A percentile compares a stretch with the other conserved stretches of the same genome.
phyloP scores from a whole-genome alignment of 805 yeast species.

The Zygosaccharomyces gambellarensis region DNA sequence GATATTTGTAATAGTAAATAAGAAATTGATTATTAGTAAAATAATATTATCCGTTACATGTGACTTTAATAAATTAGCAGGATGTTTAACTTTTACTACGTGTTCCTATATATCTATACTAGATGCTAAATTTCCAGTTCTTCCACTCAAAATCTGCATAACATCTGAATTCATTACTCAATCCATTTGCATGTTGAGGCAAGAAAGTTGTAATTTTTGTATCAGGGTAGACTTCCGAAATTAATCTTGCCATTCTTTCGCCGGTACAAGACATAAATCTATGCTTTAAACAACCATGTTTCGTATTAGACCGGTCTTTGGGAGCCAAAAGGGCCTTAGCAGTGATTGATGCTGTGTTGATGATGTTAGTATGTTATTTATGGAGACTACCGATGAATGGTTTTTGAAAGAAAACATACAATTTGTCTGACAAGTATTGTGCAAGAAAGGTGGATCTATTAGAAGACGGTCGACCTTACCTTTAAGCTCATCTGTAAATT shows the following conservation, averaged over 20 bases:
- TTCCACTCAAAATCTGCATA: conserved; percentile 72
- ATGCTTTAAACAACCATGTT: conserved; percentile 39
- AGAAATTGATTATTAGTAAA: neutral
- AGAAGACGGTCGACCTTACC: conserved; percentile 66
- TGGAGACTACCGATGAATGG: neutral
- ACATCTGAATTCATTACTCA: conserved; percentile 83
- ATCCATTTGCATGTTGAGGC: conserved; percentile 81
- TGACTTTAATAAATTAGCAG: neutral
- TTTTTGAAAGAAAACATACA: conserved; percentile 27
- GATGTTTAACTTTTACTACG: too few relatives aligned
- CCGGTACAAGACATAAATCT: conserved; percentile 79
- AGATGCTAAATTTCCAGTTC: conserved; percentile 51
- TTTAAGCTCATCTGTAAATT: conserved; percentile 50
- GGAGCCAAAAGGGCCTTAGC: conserved; percentile 53
- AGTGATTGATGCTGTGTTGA: conserved; percentile 42
- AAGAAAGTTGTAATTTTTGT: conserved; percentile 57
- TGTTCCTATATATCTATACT: neutral
- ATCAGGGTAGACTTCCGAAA: conserved; percentile 58
- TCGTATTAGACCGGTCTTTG: conserved; percentile 39
- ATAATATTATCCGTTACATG: neutral
- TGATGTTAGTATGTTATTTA: conserved; percentile 10
- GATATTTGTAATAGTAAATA: neutral
- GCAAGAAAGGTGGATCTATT: conserved; percentile 86
- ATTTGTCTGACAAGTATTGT: conserved; percentile 74
- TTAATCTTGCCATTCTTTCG: conserved; percentile 73